These are phyloP conservation scores for Bathelium albidoporum DNA, from an alignment of 495 filamentous ascomycete species.

Conservation along the genomic window DNA sequence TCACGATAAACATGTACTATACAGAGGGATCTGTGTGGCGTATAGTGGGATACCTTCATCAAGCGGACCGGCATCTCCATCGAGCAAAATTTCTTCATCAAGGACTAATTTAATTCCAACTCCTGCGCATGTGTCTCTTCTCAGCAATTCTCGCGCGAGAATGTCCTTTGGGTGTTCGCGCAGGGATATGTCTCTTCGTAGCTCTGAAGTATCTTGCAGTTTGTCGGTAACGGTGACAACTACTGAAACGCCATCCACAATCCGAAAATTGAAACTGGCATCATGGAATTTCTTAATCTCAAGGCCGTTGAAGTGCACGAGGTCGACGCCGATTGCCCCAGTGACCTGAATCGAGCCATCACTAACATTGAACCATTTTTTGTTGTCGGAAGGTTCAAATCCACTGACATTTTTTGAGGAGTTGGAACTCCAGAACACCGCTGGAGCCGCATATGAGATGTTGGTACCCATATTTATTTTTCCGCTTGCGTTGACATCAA, in stretches of 20 bases:
- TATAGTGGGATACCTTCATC: not conserved
- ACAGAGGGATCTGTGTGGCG: not conserved
- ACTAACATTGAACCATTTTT: constrained; percentile 2
- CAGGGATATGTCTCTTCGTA: not conserved
- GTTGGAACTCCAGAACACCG: not conserved
- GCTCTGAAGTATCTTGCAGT: not conserved
- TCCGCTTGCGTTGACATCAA: not conserved
- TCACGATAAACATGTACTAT: not conserved
- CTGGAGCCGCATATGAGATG: not conserved
- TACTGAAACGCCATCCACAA: not conserved
- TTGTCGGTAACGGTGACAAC: not conserved
- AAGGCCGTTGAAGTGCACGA: not conserved
- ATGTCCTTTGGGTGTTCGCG: not conserved
- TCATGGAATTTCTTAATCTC: not conserved
- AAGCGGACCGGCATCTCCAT: not conserved
- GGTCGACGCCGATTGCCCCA: not conserved
- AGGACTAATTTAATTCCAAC: not conserved
- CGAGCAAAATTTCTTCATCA: not conserved
- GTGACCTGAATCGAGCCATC: not conserved
- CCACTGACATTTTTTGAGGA: not conserved
- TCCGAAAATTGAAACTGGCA: not conserved
- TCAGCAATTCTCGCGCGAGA: not conserved
- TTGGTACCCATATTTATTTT: constrained; percentile 1
- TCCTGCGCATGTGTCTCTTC: not conserved
- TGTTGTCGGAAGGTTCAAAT: not conserved